Evolutionary conservation across 2,329 filamentous ascomycete genomes (phyloP), one percentile per base, ranked within the genome.

Genomic region (Fusarium chaquense): DNA sequence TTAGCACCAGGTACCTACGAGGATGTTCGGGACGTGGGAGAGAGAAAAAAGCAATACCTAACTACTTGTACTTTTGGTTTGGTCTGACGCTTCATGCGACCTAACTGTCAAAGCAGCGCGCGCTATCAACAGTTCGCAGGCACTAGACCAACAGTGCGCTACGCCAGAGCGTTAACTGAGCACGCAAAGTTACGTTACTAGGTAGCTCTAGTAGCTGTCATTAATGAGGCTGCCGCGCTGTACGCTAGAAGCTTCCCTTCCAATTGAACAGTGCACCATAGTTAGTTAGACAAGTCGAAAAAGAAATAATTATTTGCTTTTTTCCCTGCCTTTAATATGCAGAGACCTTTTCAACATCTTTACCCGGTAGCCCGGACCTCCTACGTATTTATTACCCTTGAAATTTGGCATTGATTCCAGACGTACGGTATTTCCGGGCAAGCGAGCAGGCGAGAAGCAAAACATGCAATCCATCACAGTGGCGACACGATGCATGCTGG

Each of bases 141-240:
- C 26, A 13, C 43, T 15, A 45, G 24, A n/a, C 18, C 11, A 30
- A 20, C 6, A 30, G 28, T 32, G 18, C 26, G 43, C 11, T 32
- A 46, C n/a, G 12, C 28, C n/a, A 32, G n/a, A 9, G 3, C 7
- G 7, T 32, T 20, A 12, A 28, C 10, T n/a, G 43, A 28, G 24
- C 15, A n/a, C 24, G 22, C 24, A 10, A 26, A 44, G 24, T 44
- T 18, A 13, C 13, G 13, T 41, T 41, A 0, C 20, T 41, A 8
- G 24, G 0, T 41, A 8, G 3, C 3, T 28, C 11, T n/a, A 4
- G 0, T 41, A 8, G 3, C 3, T 28, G 18, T n/a, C 16, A 32
- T 46, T 46, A 13, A 32, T 16, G 28, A 46, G 44, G 44, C 44
- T 32, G n/a, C 8, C 7, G 10, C 7, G 10, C 12, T 20, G 4